Evolutionary conservation across 2,329 filamentous ascomycete genomes (phyloP), one percentile per base, ranked within the genome.

Genomic region (Phialophora chinensis): DNA sequence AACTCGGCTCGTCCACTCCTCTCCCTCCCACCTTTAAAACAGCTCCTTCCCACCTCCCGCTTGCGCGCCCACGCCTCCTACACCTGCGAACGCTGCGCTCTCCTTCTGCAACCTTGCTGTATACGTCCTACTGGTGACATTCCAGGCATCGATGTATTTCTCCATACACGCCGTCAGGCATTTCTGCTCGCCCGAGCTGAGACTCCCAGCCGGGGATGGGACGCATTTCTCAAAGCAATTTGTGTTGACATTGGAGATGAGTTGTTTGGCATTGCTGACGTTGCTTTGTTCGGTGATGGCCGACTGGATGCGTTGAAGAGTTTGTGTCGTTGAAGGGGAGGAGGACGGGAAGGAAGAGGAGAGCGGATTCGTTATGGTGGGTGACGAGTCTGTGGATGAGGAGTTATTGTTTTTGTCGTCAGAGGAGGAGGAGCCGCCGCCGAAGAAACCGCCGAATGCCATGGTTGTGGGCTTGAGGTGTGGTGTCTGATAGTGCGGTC

Each of bases 71-170:
- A 33, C 53, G 5, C 53, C 53, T 2, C 29, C 38, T 44, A 50
- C 49, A 20, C 31, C 42, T 25, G 17, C 47, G 2, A 65, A 27
- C 33, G 50, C 33, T 6, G 59, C 60, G 20, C 70, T 81, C 80
- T 89, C 88, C 71, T 84, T 83, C 78, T 89, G 87, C 79, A 88
- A 78, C 72, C 86, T 84, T 69, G 79, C 79, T 74, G 92, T 86
- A 77, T 92, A 92, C 49, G 88, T 84, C 56, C 83, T 79, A 81
- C 88, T 90, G 74, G 91, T 88, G 69, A 85, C 81, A 80, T 93
- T 93, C 91, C 91, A 94, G 11, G 90, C 86, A 35, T 84, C 81
- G 84, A 93, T 91, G 83, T 93, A 94, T 79, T 93, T 93, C 74
- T 93, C 90, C 87, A 93, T 91, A 82, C 91, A 94, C 67, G 85